phyloP scores from a whole-genome alignment of 305 asterid genomes.

The Solanum hybrid region DNA sequence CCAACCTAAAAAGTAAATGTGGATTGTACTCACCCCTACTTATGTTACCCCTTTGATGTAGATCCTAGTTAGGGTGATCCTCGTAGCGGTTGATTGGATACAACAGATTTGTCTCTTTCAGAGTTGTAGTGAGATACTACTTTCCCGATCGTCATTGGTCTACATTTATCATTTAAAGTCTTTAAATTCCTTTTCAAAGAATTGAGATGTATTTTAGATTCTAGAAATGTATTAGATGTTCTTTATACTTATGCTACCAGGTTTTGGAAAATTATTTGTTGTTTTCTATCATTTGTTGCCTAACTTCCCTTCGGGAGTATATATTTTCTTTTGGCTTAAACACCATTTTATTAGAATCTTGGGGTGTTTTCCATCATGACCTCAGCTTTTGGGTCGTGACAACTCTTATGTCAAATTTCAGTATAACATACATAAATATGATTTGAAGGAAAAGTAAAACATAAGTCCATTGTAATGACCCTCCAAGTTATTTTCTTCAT shows the following conservation, averaged over 20 bases:
- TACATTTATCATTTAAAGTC: background rate
- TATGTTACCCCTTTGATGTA: background rate
- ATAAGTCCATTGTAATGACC: too few relatives aligned
- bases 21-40: background rate
- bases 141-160: background rate
- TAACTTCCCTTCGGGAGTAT: background rate
- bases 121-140: background rate
- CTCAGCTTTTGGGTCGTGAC: background rate
- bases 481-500: background rate
- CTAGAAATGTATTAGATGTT: background rate
- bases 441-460: background rate
- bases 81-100: background rate
- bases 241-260: too few relatives aligned
- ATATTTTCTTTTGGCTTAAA: too few relatives aligned
- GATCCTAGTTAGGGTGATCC: background rate
- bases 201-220: background rate
- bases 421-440: background rate
- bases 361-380: background rate
- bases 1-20: background rate
- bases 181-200: background rate
- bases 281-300: too few relatives aligned
- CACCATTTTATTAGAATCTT: background rate
- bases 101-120: background rate
- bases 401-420: too few relatives aligned
- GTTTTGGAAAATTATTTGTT: too few relatives aligned